Percentiles rank a stretch among this genome's conserved stretches.
phyloP scores from a whole-genome alignment of 1,139 yeast species.

The Blastobotrys aristatus region DNA sequence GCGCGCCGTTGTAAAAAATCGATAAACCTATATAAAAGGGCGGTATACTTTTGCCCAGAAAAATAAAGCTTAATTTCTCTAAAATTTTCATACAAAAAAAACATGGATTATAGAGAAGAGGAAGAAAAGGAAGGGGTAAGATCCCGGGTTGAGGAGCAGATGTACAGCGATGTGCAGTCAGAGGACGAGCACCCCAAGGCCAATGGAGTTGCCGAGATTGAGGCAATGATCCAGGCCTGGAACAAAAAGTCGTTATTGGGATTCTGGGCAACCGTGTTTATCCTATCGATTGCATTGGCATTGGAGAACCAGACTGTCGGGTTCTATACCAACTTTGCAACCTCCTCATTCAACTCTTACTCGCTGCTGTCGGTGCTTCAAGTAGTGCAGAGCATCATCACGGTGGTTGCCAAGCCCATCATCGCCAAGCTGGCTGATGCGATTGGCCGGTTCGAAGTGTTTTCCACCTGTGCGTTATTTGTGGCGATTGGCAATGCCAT shows the following conservation, averaged over 20 bases:
- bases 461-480: slow-evolving; percentile 28
- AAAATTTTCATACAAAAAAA: no score
- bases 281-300: slow-evolving; percentile 39
- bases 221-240: slow-evolving; percentile 19
- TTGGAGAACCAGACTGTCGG: slow-evolving; percentile 39
- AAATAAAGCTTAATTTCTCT: no score
- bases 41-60: no score
- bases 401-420: slow-evolving; percentile 39
- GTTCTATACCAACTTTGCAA: slow-evolving; percentile 40
- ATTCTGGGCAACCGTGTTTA: slow-evolving; percentile 32
- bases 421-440: slow-evolving; percentile 39
- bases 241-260: slow-evolving; percentile 21
- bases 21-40: no score
- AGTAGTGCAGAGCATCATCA: slow-evolving; percentile 38
- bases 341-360: slow-evolving; percentile 38
- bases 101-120: background rate
- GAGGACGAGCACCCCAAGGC: slow-evolving; percentile 1
- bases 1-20: background rate
- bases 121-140: background rate
- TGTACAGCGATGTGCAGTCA: background rate
- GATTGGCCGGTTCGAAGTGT: slow-evolving; percentile 41
- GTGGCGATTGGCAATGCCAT: slow-evolving; percentile 34
- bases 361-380: slow-evolving; percentile 39
- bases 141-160: background rate
- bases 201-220: slow-evolving; percentile 10